A percentile compares a stretch with the other conserved stretches of the same genome.
phyloP scores from a whole-genome alignment of 2,329 filamentous ascomycete genomes.

The Malbranchea zuffiana region DNA sequence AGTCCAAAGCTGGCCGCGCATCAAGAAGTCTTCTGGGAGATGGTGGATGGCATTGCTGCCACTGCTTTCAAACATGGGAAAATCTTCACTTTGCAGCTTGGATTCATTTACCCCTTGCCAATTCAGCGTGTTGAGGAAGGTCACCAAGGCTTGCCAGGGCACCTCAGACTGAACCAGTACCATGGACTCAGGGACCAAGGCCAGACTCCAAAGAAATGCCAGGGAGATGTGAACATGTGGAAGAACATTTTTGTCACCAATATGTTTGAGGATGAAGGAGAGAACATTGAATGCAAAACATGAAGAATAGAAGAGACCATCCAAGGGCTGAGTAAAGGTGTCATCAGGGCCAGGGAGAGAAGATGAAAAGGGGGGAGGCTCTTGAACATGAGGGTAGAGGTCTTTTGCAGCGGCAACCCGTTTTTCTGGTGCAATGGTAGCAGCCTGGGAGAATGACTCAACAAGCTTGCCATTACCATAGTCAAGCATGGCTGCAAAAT shows the following conservation, averaged over 20 bases:
- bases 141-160: conserved; percentile 42
- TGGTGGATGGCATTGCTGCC: conserved; percentile 35
- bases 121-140: conserved; percentile 45
- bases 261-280: conserved; percentile 35
- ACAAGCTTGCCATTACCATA: conserved; percentile 38
- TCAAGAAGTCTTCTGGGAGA: conserved; percentile 48
- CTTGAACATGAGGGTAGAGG: too few relatives aligned
- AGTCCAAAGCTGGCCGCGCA: conserved; percentile 47
- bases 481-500: conserved; percentile 45
- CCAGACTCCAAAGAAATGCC: conserved; percentile 41
- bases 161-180: conserved; percentile 33
- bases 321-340: conserved; percentile 14
- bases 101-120: conserved; percentile 27
- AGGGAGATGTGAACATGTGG: conserved; percentile 46
- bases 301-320: conserved; percentile 3
- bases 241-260: conserved; percentile 42
- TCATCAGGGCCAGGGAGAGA: conserved; percentile 16
- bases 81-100: conserved; percentile 29
- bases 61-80: conserved; percentile 36
- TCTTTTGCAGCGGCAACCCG: too few relatives aligned
- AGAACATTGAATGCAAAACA: conserved; percentile 35
- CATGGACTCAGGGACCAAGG: conserved; percentile 28
- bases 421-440: too few relatives aligned
- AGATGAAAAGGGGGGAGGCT: neutral
- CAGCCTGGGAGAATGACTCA: conserved; percentile 21